These are phyloP conservation scores for Pichia sp. DNA, from an alignment of 1,139 yeast genomes.

Conservation along the genomic window DNA sequence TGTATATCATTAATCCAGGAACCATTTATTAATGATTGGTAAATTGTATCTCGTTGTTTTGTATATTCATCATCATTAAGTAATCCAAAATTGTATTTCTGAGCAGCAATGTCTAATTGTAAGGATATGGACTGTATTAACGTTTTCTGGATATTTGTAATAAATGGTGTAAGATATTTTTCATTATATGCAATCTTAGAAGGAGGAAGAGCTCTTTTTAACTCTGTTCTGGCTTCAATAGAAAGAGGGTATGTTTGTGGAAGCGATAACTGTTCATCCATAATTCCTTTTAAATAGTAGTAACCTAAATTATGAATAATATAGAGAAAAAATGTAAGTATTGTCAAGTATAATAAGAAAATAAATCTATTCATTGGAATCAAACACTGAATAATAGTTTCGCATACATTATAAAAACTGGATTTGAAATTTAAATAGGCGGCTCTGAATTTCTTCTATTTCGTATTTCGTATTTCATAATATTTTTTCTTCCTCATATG, in stretches of 20 bases:
- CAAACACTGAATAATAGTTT: too few relatives aligned
- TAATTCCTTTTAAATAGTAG: neutral
- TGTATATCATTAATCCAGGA: slow-evolving; percentile 4
- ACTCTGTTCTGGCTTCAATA: slow-evolving; percentile 7
- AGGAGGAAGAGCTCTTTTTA: slow-evolving; percentile 10
- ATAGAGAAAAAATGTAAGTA: too few relatives aligned
- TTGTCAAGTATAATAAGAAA: too few relatives aligned
- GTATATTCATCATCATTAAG: slow-evolving; percentile 16
- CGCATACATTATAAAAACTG: too few relatives aligned
- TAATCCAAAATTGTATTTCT: slow-evolving; percentile 9
- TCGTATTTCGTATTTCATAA: too few relatives aligned
- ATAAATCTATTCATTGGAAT: too few relatives aligned
- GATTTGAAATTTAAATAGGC: too few relatives aligned
- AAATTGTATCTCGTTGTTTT: slow-evolving; percentile 9
- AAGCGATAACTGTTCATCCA: slow-evolving; percentile 10
- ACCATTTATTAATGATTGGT: slow-evolving; percentile 1
- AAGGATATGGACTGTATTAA: slow-evolving; percentile 16
- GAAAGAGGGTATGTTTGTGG: slow-evolving; percentile 23
- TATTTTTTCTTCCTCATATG: too few relatives aligned
- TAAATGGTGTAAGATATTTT: slow-evolving; percentile 4
- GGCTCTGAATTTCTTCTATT: too few relatives aligned
- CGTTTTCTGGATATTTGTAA: slow-evolving; percentile 12
- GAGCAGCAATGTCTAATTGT: slow-evolving; percentile 13
- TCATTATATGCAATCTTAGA: slow-evolving; percentile 11
- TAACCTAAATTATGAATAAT: too few relatives aligned